These are phyloP conservation scores for Rhipidocladum racemiflorum DNA, from an alignment of 176 grass and related monocot species.

Conservation along the genomic window DNA sequence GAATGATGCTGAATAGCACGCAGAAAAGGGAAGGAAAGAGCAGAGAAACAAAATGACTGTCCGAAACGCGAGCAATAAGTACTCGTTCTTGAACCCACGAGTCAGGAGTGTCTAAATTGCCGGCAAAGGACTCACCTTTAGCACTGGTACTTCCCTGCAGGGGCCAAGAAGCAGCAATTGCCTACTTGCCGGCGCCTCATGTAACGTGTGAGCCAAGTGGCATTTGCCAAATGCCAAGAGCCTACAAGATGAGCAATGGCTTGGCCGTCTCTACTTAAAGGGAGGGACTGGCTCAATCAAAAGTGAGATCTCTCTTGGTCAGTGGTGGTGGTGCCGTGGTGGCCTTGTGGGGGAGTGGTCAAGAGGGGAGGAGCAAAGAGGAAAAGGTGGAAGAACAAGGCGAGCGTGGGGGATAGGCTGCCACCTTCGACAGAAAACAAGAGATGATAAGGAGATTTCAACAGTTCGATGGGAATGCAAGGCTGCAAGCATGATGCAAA, in stretches of 20 bases:
- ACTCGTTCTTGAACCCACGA: slow-evolving; percentile 31
- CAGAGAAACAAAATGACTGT: slow-evolving; percentile 1
- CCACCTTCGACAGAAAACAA: slow-evolving; percentile 40
- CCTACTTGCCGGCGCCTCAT: neutral
- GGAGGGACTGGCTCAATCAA: neutral
- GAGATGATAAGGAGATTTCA: slow-evolving; percentile 7
- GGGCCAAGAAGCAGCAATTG: neutral
- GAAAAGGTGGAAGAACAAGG: slow-evolving; percentile 59
- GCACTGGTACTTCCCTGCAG: slow-evolving; percentile 1
- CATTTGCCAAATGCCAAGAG: neutral
- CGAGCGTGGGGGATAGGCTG: slow-evolving; percentile 28
- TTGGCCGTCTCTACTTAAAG: slow-evolving; percentile 33
- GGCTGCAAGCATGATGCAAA: slow-evolving; percentile 44
- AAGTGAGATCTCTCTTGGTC: slow-evolving; percentile 6
- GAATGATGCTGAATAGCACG: slow-evolving; percentile 32
- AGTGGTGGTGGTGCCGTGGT: slow-evolving; percentile 20
- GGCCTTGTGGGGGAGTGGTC: slow-evolving; percentile 36
- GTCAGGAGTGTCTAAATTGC: neutral
- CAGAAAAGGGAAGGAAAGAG: slow-evolving; percentile 8
- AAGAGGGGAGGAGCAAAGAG: slow-evolving; percentile 49
- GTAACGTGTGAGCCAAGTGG: neutral
- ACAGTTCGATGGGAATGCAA: slow-evolving; percentile 23
- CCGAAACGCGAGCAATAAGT: slow-evolving; percentile 24
- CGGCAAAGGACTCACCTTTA: slow-evolving; percentile 42
- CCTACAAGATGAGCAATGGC: slow-evolving; percentile 14